Base-by-base conservation (phyloP, 352 stramenopile genomes). In the Phytophthora sojae region DNA sequence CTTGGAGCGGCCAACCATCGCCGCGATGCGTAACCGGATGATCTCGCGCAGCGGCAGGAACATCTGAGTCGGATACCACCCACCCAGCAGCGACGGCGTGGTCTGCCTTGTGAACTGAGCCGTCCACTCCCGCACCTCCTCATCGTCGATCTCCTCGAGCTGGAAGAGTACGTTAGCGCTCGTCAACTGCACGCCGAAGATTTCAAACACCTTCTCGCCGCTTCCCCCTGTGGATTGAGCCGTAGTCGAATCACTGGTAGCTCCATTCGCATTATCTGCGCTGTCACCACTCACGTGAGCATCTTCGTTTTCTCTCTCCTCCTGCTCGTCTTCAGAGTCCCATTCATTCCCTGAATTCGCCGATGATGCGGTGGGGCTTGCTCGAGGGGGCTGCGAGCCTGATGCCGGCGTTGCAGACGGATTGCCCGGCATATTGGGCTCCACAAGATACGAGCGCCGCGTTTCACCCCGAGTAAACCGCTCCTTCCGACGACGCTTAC, bases 61-160 rank as follows among this genome's bases (percentile, higher is more conserved):
- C 86, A 95, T 91, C 54, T 92, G 85, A 32, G 85, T 86, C 19
- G 88, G 83, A 73, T 88, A 95, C 88, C 88, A 95, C 3, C 88
- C 88, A 26, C 85, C 83, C 3, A 93, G 76, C 14, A 95, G 67
- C 30, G 85, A 85, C 19, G 88, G 85, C 35, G 66, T 69, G 21
- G 76, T 57, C 42, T 80, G 81, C 53, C 76, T 72, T 19, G 71
- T 19, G 26, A 93, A 93, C 39, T 83, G 73, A 53, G 75, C 64
- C 12, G 68, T 83, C 86, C 86, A 93, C 44, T 70, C 75, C 2
- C 54, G 57, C 37, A 93, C 81, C 52, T 93, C 86, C 2, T 88
- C 74, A 50, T 92, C 79, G 45, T 91, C 83, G 61, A 93, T 88
- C 61, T 93, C 86, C 9, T 89, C 81, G 29, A 93, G 49, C 61